A percentile compares a stretch with the other conserved stretches of the same genome.
These are phyloP conservation scores for Leccinum rimulosum DNA, from an alignment of 768 basidiomycete genomes.

Conservation along the genomic window DNA sequence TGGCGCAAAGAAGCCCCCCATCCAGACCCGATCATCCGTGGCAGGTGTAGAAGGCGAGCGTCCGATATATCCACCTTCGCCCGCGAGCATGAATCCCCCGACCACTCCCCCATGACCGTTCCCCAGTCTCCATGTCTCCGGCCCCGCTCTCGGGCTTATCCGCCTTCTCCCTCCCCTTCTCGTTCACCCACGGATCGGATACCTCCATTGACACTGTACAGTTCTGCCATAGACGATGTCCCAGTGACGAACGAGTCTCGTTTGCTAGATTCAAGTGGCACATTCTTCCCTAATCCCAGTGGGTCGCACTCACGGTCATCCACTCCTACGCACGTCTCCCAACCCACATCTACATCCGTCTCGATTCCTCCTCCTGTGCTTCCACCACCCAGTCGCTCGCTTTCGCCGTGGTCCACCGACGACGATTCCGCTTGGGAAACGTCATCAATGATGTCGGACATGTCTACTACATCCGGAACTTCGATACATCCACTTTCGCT, in stretches of 20 bases:
- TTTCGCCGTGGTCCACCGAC: conserved; percentile 72
- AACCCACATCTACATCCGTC: conserved; percentile 22
- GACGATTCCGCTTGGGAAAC: conserved; percentile 79
- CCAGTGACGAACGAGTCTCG: background rate
- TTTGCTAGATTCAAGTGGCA: background rate
- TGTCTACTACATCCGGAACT: conserved; percentile 54
- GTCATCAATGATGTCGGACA: conserved; percentile 59
- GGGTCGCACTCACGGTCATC: conserved; percentile 35
- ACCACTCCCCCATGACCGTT: conserved; percentile 20
- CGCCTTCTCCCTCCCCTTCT: conserved; percentile 51
- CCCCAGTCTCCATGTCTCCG: conserved; percentile 41
- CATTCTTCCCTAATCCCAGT: conserved; percentile 6
- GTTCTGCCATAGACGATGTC: conserved; percentile 8
- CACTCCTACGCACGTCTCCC: conserved; percentile 36
- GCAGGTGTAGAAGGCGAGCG: conserved; percentile 59
- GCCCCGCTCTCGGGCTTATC: conserved; percentile 46
- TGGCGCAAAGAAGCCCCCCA: conserved; percentile 55
- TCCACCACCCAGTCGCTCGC: conserved; percentile 18
- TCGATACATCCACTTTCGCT: conserved; percentile 29
- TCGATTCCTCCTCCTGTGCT: conserved; percentile 14
- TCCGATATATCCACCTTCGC: conserved; percentile 39
- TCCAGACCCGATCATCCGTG: conserved; percentile 47
- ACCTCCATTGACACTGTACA: conserved; percentile 30
- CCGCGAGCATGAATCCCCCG: conserved; percentile 30
- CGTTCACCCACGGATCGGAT: conserved; percentile 40